These are phyloP conservation scores for Schizosaccharomyces cryophilus DNA, from an alignment of 805 yeast genomes.

Conservation along the genomic window DNA sequence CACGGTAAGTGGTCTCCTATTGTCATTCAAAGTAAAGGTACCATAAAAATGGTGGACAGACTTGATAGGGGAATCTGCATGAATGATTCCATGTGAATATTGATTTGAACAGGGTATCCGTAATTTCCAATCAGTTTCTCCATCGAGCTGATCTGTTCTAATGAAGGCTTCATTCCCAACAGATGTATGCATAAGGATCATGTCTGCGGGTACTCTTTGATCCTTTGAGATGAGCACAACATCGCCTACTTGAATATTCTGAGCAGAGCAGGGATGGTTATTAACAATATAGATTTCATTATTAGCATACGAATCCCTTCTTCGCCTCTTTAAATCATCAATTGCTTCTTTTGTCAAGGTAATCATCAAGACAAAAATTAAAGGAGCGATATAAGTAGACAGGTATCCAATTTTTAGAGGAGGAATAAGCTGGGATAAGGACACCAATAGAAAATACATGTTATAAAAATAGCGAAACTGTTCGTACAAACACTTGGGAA, in stretches of 20 bases:
- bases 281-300: conserved; percentile 51
- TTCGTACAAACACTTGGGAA: conserved; percentile 74
- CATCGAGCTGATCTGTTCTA: conserved; percentile 92
- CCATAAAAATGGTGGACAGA: conserved; percentile 67
- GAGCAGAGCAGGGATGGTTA: conserved; percentile 19
- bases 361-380: conserved; percentile 72
- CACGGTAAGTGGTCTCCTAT: conserved; percentile 41
- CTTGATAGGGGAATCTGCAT: conserved; percentile 60
- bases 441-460: conserved; percentile 73
- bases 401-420: conserved; percentile 77
- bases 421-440: conserved; percentile 78
- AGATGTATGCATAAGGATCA: conserved; percentile 65
- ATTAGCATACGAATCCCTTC: conserved; percentile 76
- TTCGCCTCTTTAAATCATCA: conserved; percentile 75
- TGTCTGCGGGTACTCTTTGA: conserved; percentile 79
- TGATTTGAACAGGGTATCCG: conserved; percentile 65
- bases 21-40: conserved; percentile 33
- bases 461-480: conserved; percentile 91
- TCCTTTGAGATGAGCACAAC: conserved; percentile 56
- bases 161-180: conserved; percentile 66
- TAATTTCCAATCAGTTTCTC: conserved; percentile 97
- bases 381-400: conserved; percentile 78
- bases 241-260: conserved; percentile 64
- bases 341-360: conserved; percentile 91
- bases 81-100: conserved; percentile 23